These are phyloP conservation scores for Annulohypoxylon maeteangense DNA, from an alignment of 495 filamentous ascomycete genomes.

Conservation along the genomic window DNA sequence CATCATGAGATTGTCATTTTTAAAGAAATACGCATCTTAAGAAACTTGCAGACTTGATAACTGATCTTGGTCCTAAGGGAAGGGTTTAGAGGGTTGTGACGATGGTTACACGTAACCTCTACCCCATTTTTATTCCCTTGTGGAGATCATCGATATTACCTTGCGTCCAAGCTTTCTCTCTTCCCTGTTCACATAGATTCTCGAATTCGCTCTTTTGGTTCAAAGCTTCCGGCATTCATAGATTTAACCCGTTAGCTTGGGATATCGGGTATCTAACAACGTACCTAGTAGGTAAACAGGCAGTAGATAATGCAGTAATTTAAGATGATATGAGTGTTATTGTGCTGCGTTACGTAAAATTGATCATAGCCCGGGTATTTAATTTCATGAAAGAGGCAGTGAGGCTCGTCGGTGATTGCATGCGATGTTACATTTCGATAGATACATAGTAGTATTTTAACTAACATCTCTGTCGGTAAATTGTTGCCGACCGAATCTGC, in stretches of 20 bases:
- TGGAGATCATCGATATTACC: not conserved
- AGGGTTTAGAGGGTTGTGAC: not conserved
- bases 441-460: not conserved
- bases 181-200: not conserved
- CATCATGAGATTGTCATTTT: not conserved
- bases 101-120: not conserved
- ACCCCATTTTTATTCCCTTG: not conserved
- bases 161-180: not conserved
- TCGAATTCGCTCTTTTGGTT: not conserved
- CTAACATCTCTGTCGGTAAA: not conserved
- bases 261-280: not conserved
- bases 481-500: conserved; percentile 3
- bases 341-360: not conserved
- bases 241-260: not conserved
- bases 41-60: not conserved
- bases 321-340: not conserved
- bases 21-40: not conserved
- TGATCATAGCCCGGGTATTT: not conserved
- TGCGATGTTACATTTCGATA: conserved; percentile 3
- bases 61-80: not conserved
- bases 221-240: not conserved
- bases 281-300: not conserved
- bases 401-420: not conserved
- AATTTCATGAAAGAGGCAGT: not conserved
- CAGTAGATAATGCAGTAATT: not conserved